Evolutionary conservation across 495 filamentous ascomycete genomes (phyloP), one percentile per base, ranked within the genome.

Genomic region (Penicillium fimorum): DNA sequence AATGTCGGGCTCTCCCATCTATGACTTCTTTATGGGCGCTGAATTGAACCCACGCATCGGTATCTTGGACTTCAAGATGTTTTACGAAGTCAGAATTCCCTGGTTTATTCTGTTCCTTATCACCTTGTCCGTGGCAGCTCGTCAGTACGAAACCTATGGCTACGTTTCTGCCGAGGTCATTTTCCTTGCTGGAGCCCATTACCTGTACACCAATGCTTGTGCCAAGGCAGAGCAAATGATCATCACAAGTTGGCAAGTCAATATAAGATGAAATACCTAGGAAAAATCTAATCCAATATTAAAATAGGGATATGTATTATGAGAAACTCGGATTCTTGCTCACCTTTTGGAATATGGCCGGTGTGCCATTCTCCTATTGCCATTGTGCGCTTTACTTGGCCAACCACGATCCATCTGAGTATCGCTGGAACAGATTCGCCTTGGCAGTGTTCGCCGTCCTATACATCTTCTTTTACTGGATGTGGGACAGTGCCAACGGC

Each of bases 311-410:
- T 70, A 97, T 98, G 90, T 96, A 94, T 76, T 90, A 92, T 67
- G 93, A 98, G 78, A 98, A 97, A 77, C 95, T 91, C 84, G 93
- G 93, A 55, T 98, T 97, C 76, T 94, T 98, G 92, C 82, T 98
- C 55, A 96, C 96, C 69, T 98, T 98, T 82, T 98, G 93, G 93
- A 98, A 98, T 73, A 77, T 98, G 63, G 91, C 91, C 51, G 93
- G 93, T 53, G 93, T 98, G 7, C 93, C 93, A 4, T 81, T 97
- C 43, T 89, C 83, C 30, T 98, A 98, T 78, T 97, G 93, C 76
- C 93, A 98, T 76, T 94, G 89, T 78, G 91, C 88, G 24, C 74
- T 98, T 60, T 97, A 92, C 74, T 84, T 98, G 56, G 92, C 91
- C 47, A 90, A 86, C 70, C 90, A 96, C 70, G 68, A 87, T 52